Conservation (phyloP, 441 rosid genomes). For the Gossypium lobatum region DNA sequence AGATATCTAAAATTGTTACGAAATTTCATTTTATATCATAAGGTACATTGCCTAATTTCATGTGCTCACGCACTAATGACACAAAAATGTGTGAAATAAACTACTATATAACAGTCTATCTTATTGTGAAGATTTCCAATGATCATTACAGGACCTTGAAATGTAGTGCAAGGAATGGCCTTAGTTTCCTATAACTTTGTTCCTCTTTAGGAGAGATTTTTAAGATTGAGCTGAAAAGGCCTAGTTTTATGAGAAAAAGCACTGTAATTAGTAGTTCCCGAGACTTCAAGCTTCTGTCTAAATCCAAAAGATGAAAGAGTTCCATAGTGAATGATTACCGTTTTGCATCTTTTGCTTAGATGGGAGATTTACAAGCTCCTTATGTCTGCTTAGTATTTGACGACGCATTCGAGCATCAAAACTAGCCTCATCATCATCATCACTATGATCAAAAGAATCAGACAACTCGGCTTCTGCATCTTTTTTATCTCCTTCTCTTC, state of each 20-base stretch:
- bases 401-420: conserved; percentile 88
- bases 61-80: neutral
- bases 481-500: conserved; percentile 52
- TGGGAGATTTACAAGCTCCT: conserved; percentile 56
- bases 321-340: conserved; percentile 34
- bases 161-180: neutral
- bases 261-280: neutral
- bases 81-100: neutral
- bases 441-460: conserved; percentile 33
- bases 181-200: neutral
- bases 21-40: neutral
- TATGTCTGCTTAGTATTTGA: conserved; percentile 56
- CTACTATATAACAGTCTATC: neutral
- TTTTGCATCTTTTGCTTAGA: conserved; percentile 41
- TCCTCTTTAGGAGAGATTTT: neutral
- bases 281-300: conserved; percentile 1
- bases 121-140: neutral
- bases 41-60: neutral
- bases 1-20: conserved; percentile 1
- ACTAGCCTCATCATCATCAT: conserved; percentile 56
- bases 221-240: neutral
- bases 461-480: conserved; percentile 34
- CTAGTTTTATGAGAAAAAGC: neutral
- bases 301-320: neutral
- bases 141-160: neutral